A percentile compares a stretch with the other conserved stretches of the same genome.
Conservation (phyloP, 1,284 basidiomycete genomes). For the Trametes sp. region DNA sequence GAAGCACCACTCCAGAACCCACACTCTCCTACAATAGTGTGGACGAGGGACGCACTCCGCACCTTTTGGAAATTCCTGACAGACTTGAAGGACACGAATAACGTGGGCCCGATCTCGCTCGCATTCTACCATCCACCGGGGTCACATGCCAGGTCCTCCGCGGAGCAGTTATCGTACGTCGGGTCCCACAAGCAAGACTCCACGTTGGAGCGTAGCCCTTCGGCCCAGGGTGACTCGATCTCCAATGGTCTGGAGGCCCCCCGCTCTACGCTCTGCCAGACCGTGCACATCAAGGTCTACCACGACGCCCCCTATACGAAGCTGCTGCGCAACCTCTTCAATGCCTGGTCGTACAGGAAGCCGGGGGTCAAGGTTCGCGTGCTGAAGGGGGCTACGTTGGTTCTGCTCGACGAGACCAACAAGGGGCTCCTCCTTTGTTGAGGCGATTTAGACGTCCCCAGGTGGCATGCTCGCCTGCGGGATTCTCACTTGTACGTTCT, state of each 20-base stretch:
- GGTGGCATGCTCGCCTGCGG: background rate
- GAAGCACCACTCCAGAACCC: background rate
- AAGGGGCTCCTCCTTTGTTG: constrained; percentile 27
- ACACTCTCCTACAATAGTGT: constrained; percentile 46
- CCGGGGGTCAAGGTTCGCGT: constrained; percentile 21
- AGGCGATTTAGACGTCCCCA: background rate
- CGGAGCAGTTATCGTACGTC: constrained; percentile 15
- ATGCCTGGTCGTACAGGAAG: constrained; percentile 55
- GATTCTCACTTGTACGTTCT: background rate
- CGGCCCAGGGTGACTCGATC: background rate
- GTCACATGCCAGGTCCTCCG: constrained; percentile 29
- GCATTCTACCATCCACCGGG: constrained; percentile 54
- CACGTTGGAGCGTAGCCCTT: background rate
- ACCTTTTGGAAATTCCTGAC: constrained; percentile 64
- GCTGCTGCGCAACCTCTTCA: constrained; percentile 57
- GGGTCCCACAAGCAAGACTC: constrained; percentile 25
- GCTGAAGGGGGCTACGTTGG: constrained; percentile 32
- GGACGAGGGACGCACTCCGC: constrained; percentile 56
- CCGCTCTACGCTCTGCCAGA: constrained; percentile 39
- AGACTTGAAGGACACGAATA: constrained; percentile 46
- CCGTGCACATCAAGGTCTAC: constrained; percentile 69
- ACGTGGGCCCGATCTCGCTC: constrained; percentile 57
- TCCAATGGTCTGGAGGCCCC: constrained; percentile 13
- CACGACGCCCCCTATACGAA: constrained; percentile 60
- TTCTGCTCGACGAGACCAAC: constrained; percentile 30